Evolutionary conservation across 75 land plant genomes (phyloP).

Genomic region (Cunninghamia lanceolata): DNA sequence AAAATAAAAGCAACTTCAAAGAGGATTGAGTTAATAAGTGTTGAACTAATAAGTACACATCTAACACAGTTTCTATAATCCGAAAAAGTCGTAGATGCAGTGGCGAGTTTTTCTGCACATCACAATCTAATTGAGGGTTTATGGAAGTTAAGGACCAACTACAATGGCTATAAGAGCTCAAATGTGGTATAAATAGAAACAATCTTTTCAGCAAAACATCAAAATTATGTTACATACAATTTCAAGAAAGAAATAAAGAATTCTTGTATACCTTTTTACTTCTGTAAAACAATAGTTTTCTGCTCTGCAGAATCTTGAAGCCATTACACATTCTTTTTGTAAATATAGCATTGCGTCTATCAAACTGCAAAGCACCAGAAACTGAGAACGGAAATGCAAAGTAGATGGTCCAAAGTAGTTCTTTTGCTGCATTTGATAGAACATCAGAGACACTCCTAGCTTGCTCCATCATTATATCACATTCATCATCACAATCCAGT

Average conservation of each 20-base stretch:
- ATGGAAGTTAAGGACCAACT: neutral
- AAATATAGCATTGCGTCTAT: neutral
- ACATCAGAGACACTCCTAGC: neutral
- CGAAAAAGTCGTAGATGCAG: neutral
- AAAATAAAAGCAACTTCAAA: neutral
- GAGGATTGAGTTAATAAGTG: neutral
- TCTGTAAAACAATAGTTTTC: conserved; percentile 10
- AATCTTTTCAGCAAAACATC: neutral
- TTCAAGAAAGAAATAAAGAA: neutral
- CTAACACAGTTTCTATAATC: neutral
- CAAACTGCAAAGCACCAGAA: conserved; percentile 12
- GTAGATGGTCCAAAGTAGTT: conserved; percentile 21
- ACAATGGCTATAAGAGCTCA: neutral
- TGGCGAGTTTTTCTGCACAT: neutral
- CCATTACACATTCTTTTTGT: neutral
- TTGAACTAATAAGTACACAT: neutral
- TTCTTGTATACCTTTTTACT: conserved; percentile 14
- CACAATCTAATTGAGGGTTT: neutral
- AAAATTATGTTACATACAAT: neutral
- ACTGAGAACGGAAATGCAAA: conserved; percentile 29
- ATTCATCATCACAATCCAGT: neutral
- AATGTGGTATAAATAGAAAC: neutral
- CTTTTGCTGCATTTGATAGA: conserved; percentile 6
- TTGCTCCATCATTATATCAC: neutral
- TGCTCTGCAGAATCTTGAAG: conserved; percentile 2